Base-by-base conservation (phyloP, 495 filamentous ascomycete genomes). In the Neurospora sp. region DNA sequence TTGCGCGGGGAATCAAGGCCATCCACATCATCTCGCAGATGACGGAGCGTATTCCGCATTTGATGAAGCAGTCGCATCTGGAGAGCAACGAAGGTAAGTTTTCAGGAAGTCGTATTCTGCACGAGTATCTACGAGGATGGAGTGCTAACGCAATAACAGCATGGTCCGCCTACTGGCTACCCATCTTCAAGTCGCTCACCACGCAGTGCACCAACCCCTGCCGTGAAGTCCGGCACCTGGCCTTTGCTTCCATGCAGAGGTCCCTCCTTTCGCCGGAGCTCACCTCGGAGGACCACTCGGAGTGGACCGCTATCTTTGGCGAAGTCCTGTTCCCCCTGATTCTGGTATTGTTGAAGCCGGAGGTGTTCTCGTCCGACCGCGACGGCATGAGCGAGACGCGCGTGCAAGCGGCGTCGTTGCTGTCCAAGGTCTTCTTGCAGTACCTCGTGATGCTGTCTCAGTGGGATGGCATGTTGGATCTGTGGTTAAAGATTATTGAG, bases 151-250 rank as follows among this genome's bases (percentile, higher is more conserved):
- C n/a, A 18, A 22, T 4, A 71, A 69, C 74, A 93, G 96, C 96
- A 42, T 99, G 96, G 96, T 92, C 93, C 39, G 93, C 96, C 16
- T 99, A 99, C 80, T 99, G 96, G 96, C 90, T 94, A 18, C 96
- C 94, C 31, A 95, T 98, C 40, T 95, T 99, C 83, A 88, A 91
- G 73, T 90, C 93, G 14, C 83, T 98, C 39, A 96, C 92, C 9
- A 88, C 88, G 9, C 96, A 99, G 82, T 97, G 93, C 82, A 91
- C 92, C 74, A 99, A 98, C 77, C 94, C 96, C 8, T 98, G 94
- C 79, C 93, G 96, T 59, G 94, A 97, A 79, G 93, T 99, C 69
- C 89, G 96, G 3, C 91, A 94, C 74, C 89, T 96, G 78, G 92
- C 96, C 10, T 90, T 98, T 74, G 89, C 90, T n/a, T 93, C 88